Evolutionary conservation across 257 asterid species (phyloP).

Genomic region (Paraleonurus japonicus): DNA sequence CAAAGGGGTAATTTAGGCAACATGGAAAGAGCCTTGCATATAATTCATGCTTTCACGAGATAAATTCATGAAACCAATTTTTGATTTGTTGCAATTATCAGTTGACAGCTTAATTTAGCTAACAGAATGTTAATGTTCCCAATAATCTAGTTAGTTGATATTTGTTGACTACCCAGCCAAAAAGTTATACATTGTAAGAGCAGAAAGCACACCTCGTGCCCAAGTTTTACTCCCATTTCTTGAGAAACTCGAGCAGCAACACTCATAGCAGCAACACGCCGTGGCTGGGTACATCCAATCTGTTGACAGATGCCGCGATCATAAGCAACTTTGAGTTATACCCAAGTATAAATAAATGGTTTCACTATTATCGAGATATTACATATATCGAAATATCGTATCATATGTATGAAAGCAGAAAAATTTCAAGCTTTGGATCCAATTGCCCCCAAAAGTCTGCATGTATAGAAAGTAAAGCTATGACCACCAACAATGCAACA

Average conservation of each 20-base stretch:
- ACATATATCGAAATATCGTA: background rate
- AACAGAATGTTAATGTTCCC: background rate
- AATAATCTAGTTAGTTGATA: background rate
- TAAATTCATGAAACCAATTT: background rate
- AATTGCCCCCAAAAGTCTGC: slow-evolving; percentile 7
- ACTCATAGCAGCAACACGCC: slow-evolving; percentile 98
- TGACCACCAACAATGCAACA: background rate
- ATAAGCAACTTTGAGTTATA: slow-evolving; percentile 13
- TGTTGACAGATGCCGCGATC: slow-evolving; percentile 28
- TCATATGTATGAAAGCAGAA: slow-evolving; percentile 2
- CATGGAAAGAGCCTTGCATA: background rate
- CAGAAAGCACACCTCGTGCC: slow-evolving; percentile 76
- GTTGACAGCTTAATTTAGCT: slow-evolving; percentile 2
- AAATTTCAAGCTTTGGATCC: background rate
- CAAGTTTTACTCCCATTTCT: slow-evolving; percentile 98
- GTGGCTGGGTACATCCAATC: slow-evolving; percentile 99
- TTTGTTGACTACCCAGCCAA: slow-evolving; percentile 12
- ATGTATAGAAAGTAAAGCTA: background rate
- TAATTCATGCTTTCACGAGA: background rate
- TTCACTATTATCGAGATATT: background rate
- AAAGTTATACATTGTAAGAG: slow-evolving; percentile 2
- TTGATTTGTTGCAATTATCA: background rate
- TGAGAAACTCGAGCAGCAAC: slow-evolving; percentile 98
- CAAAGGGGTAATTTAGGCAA: background rate
- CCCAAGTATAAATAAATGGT: background rate